Evolutionary conservation across 257 asterid genomes (phyloP).

Genomic region (Fraxinus cuspidata): DNA sequence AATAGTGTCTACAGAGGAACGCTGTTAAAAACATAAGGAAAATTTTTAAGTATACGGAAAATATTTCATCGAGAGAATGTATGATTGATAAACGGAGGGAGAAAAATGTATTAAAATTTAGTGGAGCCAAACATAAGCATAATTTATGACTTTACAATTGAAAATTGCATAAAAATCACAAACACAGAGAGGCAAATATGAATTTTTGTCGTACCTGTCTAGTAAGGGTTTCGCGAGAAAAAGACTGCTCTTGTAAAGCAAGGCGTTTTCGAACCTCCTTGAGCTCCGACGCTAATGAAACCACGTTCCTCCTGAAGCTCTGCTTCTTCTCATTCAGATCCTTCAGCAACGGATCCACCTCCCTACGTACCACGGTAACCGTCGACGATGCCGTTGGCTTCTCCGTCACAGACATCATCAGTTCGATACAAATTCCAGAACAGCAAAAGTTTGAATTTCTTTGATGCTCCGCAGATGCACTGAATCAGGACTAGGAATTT

Average conservation of each 20-base stretch:
- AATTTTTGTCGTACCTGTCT: slow-evolving; percentile 51
- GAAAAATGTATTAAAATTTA: too few relatives aligned
- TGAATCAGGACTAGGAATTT: slow-evolving; percentile 5
- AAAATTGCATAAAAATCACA: neutral
- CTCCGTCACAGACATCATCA: slow-evolving; percentile 41
- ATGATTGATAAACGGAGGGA: too few relatives aligned
- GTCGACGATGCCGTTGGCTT: slow-evolving; percentile 19
- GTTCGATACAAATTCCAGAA: neutral
- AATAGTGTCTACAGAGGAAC: too few relatives aligned
- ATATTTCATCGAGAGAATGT: too few relatives aligned
- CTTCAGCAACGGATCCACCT: slow-evolving; percentile 74
- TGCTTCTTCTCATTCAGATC: slow-evolving; percentile 87
- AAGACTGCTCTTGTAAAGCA: slow-evolving; percentile 58
- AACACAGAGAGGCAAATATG: slow-evolving; percentile 19
- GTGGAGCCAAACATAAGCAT: neutral
- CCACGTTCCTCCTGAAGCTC: slow-evolving; percentile 83
- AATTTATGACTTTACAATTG: neutral
- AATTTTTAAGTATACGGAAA: too few relatives aligned
- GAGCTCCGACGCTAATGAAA: slow-evolving; percentile 80
- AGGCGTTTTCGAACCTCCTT: slow-evolving; percentile 77
- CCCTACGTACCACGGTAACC: slow-evolving; percentile 26
- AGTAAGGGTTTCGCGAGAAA: slow-evolving; percentile 51
- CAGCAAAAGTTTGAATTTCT: slow-evolving; percentile 5
- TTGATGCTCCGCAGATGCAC: neutral
- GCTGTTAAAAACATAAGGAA: too few relatives aligned